phyloP scores from a whole-genome alignment of 2,329 filamentous ascomycete genomes.

The Lecanoromycetidae sp. region DNA sequence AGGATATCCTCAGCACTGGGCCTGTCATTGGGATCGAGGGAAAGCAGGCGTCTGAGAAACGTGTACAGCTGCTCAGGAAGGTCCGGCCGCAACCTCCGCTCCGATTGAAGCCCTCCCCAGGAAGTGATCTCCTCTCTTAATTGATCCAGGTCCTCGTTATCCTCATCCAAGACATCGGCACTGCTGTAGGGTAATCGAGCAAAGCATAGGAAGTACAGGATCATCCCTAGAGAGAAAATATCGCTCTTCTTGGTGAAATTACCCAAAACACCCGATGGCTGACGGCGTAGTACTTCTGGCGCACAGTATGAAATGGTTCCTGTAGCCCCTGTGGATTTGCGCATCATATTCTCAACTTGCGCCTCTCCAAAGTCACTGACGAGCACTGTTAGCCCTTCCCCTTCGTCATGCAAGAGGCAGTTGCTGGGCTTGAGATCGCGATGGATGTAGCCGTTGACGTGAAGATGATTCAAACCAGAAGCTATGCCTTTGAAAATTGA shows the following conservation, averaged over 20 bases:
- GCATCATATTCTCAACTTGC: constrained; percentile 65
- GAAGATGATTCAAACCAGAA: constrained; percentile 78
- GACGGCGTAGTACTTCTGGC: constrained; percentile 72
- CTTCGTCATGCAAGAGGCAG: constrained; percentile 71
- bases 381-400: constrained; percentile 60
- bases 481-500: constrained; percentile 94
- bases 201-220: constrained; percentile 96
- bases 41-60: constrained; percentile 68
- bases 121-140: constrained; percentile 72
- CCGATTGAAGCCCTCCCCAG: constrained; percentile 79
- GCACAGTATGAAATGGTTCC: constrained; percentile 97
- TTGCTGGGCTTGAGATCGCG: constrained; percentile 94
- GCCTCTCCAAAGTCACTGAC: constrained; percentile 98
- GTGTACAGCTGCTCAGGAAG: constrained; percentile 76
- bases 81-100: constrained; percentile 62
- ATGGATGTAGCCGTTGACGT: constrained; percentile 86
- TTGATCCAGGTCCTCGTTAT: constrained; percentile 78
- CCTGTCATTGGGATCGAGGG: constrained; percentile 61
- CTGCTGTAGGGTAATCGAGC: constrained; percentile 72
- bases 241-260: constrained; percentile 97
- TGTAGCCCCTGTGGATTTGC: constrained; percentile 85
- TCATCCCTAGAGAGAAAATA: constrained; percentile 97
- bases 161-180: constrained; percentile 76
- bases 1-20: constrained; percentile 82
- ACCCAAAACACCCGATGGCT: constrained; percentile 57